Percentiles rank a stretch among this genome's conserved stretches.
These are phyloP conservation scores for Fragaria vesca DNA, from an alignment of 306 rosid species.

Conservation along the genomic window DNA sequence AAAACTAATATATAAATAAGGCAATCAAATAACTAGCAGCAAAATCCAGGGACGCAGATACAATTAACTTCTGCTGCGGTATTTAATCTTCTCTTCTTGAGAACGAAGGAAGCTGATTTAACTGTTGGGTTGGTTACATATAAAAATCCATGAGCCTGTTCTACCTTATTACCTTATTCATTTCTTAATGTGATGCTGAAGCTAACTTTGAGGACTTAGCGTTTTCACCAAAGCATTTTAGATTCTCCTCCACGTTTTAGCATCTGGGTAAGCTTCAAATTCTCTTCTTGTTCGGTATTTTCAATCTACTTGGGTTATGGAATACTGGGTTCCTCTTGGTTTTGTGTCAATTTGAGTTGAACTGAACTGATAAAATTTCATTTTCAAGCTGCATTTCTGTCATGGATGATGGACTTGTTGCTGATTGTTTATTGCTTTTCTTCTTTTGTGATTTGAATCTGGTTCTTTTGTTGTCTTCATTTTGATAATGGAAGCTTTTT, in stretches of 20 bases:
- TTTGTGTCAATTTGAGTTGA: constrained; percentile 24
- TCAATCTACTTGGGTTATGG: constrained; percentile 4
- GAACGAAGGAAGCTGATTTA: constrained; percentile 5
- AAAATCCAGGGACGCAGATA: constrained; percentile 19
- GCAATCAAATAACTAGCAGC: background rate
- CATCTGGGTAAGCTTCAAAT: constrained; percentile 38
- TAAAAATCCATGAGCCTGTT: background rate
- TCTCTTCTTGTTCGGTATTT: constrained; percentile 5
- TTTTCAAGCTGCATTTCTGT: constrained; percentile 13
- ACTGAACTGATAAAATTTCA: background rate
- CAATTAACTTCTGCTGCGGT: background rate
- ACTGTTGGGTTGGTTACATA: background rate
- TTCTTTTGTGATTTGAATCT: background rate
- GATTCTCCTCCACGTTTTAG: constrained; percentile 9
- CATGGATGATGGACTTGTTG: background rate
- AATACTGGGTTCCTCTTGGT: background rate
- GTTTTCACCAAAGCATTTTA: constrained; percentile 22
- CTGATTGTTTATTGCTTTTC: background rate
- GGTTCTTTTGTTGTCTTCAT: background rate
- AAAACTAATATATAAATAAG: background rate
- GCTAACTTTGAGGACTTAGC: constrained; percentile 10
- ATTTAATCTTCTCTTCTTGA: background rate
- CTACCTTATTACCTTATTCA: background rate
- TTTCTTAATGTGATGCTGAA: constrained; percentile 1
- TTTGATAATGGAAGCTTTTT: background rate